phyloP scores from a whole-genome alignment of 805 yeast species.

The Cyberlindnera suaveolens region DNA sequence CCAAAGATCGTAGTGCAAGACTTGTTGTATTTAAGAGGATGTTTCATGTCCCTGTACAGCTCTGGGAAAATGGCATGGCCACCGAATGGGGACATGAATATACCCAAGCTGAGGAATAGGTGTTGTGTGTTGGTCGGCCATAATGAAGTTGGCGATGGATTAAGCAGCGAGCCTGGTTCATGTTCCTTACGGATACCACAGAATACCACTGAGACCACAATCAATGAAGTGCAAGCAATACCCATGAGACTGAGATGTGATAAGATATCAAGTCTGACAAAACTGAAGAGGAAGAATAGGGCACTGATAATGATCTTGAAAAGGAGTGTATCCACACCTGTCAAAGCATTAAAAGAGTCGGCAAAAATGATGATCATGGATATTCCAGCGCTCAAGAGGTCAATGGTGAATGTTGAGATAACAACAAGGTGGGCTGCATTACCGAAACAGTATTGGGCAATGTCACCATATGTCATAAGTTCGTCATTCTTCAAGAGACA shows the following conservation, averaged over 20 bases:
- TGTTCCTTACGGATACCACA: slow-evolving; percentile 39
- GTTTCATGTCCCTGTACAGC: slow-evolving; percentile 67
- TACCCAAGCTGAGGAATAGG: slow-evolving; percentile 50
- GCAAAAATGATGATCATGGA: slow-evolving; percentile 54
- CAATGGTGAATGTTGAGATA: slow-evolving; percentile 45
- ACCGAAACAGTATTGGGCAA: slow-evolving; percentile 49
- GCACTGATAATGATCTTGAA: slow-evolving; percentile 38
- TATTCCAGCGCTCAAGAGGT: slow-evolving; percentile 54
- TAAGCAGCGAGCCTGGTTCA: slow-evolving; percentile 51
- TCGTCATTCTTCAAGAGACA: slow-evolving; percentile 35
- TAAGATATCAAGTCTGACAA: slow-evolving; percentile 48
- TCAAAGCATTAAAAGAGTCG: slow-evolving; percentile 51
- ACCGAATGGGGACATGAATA: slow-evolving; percentile 74
- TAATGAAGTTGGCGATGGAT: slow-evolving; percentile 37
- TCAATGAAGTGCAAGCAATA: slow-evolving; percentile 45
- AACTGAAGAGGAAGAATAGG: slow-evolving; percentile 40
- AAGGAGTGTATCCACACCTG: slow-evolving; percentile 30
- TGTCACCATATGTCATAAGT: slow-evolving; percentile 51
- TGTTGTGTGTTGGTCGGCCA: slow-evolving; percentile 33
- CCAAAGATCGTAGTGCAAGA: slow-evolving; percentile 51
- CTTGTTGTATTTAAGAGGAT: slow-evolving; percentile 51
- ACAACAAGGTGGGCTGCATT: slow-evolving; percentile 34
- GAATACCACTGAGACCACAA: slow-evolving; percentile 38
- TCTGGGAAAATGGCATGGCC: slow-evolving; percentile 84
- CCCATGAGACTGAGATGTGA: slow-evolving; percentile 53